Base-by-base conservation (phyloP, 2,329 filamentous ascomycete species). In the Clonostachys rhizophaga region DNA sequence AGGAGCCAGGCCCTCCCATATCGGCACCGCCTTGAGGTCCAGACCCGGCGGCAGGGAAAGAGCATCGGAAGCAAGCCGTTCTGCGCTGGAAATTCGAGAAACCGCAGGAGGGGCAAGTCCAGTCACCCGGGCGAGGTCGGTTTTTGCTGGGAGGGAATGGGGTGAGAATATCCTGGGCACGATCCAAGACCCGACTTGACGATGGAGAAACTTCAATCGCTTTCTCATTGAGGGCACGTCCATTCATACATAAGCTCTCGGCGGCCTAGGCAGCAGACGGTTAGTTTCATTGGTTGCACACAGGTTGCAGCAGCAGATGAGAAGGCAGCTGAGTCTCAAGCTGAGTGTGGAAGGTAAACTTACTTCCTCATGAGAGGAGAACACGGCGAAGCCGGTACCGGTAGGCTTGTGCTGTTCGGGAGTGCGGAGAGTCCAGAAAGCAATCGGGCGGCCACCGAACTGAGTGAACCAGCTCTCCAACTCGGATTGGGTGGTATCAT, bases 391-490 rank as follows among this genome's bases (percentile, higher is more conserved):
- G 46, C 94, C 94, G 47, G 92, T 95, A 40, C 94, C 94, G 10
- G 94, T 99, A n/a, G 94, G 94, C 77, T 99, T 99, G 72, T 97
- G 94, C 72, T 97, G 94, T 69, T 99, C 94, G 4, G 94, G 94
- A 13, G 94, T 99, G 52, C 92, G 88, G 44, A 99, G 79, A 16
- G 94, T 99, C 94, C 94, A 99, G 72, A 99, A 99, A 17, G 94
- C 94, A 71, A 99, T 99, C 33, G 94, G 94, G 40, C 94, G 88
- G 44, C 94, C 94, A 54, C 94, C 94, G 64, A 96, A 99, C 69
- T 99, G 94, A 33, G 94, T 99, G 65, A 97, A 99, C 94, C 94
- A 99, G 71, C 91, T 96, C 74, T 99, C 94, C 20, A 99, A 80
- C 72, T 99, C 94, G 5, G 92, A 97, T 71, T 99, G 94, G 2